Base-by-base conservation (phyloP, 805 yeast genomes). In the Kuraishia molischiana region DNA sequence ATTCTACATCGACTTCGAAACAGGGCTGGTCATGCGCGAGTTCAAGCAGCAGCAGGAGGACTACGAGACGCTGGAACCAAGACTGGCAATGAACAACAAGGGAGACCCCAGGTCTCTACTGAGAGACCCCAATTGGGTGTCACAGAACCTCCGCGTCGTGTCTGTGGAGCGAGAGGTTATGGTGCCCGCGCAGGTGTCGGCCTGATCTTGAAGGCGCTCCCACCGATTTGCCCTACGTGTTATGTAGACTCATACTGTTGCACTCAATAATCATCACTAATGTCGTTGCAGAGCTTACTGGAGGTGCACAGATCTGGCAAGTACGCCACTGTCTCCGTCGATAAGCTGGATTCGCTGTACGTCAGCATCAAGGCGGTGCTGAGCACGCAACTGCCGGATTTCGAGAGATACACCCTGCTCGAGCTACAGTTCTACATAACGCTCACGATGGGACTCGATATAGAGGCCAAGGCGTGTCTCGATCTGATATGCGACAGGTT, bases 61-160 rank as follows among this genome's bases (percentile, higher is more conserved):
- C 5, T 81, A 78, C 53, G 56, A 59, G 11, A 61, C 59, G 24
- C 65, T 79, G 8, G 51, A 64, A 37, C 51, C 57, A 14, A 62
- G 61, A 34, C 42, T 41, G 9, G 59, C 67, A 2, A 63, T 64
- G 3, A 61, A 79, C 4, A 66, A 59, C 45, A 71, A 68, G 41
- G 78, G 76, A 53, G 96, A 69, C 55, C 89, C 71, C 52, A 76
- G 79, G 50, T 75, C 72, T 49, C 72, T 72, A 30, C 58, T 90
- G 37, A 67, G 97, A 41, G 96, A 90, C 54, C 71, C 81, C 21
- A 77, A 83, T 53, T 90, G 97, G 97, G 87, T 90, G 8, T 69
- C 83, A 10, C 69, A 68, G 35, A 41, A 43, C 24, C 37, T 58
- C 17, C 54, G 58, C 5, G 50, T 52, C 13, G 32, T 45, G 24